Base-by-base conservation (phyloP, 2,329 filamentous ascomycete genomes). In the Claviceps fusiformis region DNA sequence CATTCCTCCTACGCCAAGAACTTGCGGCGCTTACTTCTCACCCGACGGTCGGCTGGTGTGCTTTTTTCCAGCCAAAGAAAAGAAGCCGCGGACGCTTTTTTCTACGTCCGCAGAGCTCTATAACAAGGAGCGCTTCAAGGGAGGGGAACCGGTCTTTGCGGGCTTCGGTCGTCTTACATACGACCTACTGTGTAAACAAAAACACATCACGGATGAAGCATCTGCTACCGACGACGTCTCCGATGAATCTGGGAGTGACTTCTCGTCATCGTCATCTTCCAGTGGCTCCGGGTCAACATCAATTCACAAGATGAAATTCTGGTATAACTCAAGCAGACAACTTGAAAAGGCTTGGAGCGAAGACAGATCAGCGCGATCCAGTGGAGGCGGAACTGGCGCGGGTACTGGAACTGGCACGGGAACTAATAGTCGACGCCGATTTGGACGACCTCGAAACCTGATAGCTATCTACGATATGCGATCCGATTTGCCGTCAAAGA, bases 401-500 rank as follows among this genome's bases (percentile, higher is more conserved):
- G 71, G 71, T 8, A 73, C 71, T 0, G 80, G 56, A 15, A 79
- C 77, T 0, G 77, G 77, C 10, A 80, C 77, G 2, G 77, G 73
- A 13, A 50, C 49, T 2, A 75, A 72, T 1, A 78, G 77, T 58
- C 74, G 75, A 44, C 73, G 75, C 39, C 72, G 76, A 33, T 62
- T 69, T 17, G 70, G 68, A 33, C 73, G 71, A 55, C 74, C 79
- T 6, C 86, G 85, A 61, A 90, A 91, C 58, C 74, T 87, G 27
- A 72, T 97, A 24, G 82, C 82, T 1, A 82, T 96, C 44, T 78
- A 91, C 63, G 78, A 89, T 58, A 67, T 95, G 31, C 79, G 81
- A 10, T 73, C 80, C 50, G 68, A 89, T 13, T 71, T 95, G n/a
- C 91, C 91, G 0, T 86, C 88, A 3, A 93, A 90, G 67, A 78